Percentiles rank a stretch among this genome's conserved stretches.
Conservation (phyloP, 2,329 filamentous ascomycete genomes). For the Talaromyces sp. region DNA sequence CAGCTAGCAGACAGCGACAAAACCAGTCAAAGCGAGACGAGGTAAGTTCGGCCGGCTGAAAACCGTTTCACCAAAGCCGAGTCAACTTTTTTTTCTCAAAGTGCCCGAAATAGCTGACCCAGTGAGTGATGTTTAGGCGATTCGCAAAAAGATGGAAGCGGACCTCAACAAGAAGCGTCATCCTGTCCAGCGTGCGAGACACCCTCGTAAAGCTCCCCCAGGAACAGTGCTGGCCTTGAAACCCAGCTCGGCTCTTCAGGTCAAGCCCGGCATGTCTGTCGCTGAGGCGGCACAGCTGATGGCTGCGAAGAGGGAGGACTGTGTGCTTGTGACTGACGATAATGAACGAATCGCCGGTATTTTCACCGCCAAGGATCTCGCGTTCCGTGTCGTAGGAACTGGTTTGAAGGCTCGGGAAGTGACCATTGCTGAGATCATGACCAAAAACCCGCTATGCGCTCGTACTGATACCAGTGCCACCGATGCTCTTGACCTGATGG, state of each 20-base stretch:
- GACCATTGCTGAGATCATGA: constrained; percentile 98
- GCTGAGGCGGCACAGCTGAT: constrained; percentile 96
- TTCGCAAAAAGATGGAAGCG: constrained; percentile 92
- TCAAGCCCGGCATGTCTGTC: constrained; percentile 90
- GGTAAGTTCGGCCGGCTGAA: constrained; percentile 47
- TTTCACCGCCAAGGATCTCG: constrained; percentile 97
- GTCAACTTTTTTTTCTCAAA: constrained; percentile 3
- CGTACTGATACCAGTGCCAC: constrained; percentile 97
- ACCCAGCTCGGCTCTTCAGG: constrained; percentile 92
- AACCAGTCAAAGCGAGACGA: constrained; percentile 98
- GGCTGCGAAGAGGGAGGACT: constrained; percentile 98
- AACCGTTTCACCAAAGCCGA: constrained; percentile 4
- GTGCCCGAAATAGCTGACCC: not conserved
- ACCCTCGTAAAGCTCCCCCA: constrained; percentile 87
- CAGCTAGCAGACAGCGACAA: constrained; percentile 77
- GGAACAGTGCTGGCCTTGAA: constrained; percentile 93
- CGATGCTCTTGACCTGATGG: constrained; percentile 95
- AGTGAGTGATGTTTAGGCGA: constrained; percentile 57
- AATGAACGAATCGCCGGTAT: constrained; percentile 97
- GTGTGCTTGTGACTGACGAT: constrained; percentile 93
- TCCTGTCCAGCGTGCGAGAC: constrained; percentile 68
- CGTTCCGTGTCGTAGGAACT: constrained; percentile 89
- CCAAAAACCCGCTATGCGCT: constrained; percentile 96
- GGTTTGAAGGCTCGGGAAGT: constrained; percentile 84
- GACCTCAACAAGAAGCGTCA: constrained; percentile 98